These are phyloP conservation scores for Colletotrichum noveboracense DNA, from an alignment of 2,329 filamentous ascomycete genomes.

Conservation along the genomic window DNA sequence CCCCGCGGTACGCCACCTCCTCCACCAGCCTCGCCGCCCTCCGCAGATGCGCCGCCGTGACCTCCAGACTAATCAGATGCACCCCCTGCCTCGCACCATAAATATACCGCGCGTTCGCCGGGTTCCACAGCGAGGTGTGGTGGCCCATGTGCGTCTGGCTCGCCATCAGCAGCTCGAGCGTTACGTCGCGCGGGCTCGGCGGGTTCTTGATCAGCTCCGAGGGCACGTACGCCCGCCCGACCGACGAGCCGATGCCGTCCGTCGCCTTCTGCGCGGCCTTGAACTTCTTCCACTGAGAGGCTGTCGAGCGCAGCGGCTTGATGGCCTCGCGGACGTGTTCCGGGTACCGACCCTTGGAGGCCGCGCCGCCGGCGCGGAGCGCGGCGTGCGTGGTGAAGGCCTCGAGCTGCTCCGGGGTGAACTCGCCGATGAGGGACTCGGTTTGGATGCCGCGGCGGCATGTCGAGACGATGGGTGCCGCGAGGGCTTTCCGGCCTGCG, in stretches of 20 bases:
- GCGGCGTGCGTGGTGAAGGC: constrained; percentile 20
- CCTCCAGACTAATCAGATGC: constrained; percentile 92
- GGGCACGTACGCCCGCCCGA: constrained; percentile 67
- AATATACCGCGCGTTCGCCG: constrained; percentile 91
- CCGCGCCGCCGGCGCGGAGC: constrained; percentile 2
- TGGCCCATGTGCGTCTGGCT: constrained; percentile 91
- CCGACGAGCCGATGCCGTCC: constrained; percentile 46
- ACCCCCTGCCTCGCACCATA: constrained; percentile 87
- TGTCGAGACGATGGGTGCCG: constrained; percentile 44
- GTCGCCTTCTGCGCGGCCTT: constrained; percentile 5
- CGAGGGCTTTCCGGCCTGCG: constrained; percentile 59
- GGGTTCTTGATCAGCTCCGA: constrained; percentile 73
- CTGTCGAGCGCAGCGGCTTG: not conserved
- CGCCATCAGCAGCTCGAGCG: constrained; percentile 88
- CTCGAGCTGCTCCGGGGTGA: constrained; percentile 28
- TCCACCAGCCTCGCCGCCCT: constrained; percentile 91
- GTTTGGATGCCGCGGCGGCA: constrained; percentile 46
- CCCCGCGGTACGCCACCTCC: constrained; percentile 82
- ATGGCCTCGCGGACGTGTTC: not conserved
- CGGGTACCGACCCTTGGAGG: not conserved
- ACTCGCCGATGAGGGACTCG: constrained; percentile 29
- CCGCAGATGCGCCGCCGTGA: constrained; percentile 87
- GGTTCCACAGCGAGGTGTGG: constrained; percentile 91
- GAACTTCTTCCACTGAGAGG: not conserved
- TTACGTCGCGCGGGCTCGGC: constrained; percentile 78